These are phyloP conservation scores for Firmiana major DNA, from an alignment of 345 rosid genomes.

Conservation along the genomic window DNA sequence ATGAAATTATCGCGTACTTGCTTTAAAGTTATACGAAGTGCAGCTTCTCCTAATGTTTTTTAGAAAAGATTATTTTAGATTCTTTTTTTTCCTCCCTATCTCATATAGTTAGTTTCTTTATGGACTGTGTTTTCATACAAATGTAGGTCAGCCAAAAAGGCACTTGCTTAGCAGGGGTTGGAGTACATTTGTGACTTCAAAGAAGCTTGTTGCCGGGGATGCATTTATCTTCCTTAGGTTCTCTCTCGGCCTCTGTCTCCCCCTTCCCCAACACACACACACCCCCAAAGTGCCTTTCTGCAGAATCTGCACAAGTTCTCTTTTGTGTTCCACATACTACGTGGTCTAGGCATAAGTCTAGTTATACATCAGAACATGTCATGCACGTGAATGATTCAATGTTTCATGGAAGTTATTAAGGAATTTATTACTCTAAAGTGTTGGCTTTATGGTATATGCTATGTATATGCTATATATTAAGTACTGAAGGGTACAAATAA, in stretches of 20 bases:
- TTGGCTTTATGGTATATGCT: background rate
- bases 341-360: background rate
- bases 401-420: background rate
- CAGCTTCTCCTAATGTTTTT: background rate
- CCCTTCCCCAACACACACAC: too few species aligned
- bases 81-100: background rate
- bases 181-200: constrained; percentile 47
- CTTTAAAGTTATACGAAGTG: too few species aligned
- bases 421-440: background rate
- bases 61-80: background rate
- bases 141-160: constrained; percentile 53
- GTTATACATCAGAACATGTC: background rate
- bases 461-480: too few species aligned
- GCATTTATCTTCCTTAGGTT: constrained; percentile 50
- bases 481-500: background rate
- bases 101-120: background rate
- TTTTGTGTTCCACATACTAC: background rate
- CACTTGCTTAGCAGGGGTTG: constrained; percentile 61
- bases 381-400: too few species aligned
- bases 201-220: constrained; percentile 49
- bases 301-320: background rate
- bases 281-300: background rate
- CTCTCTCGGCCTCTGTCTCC: constrained; percentile 2
- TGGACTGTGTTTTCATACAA: background rate
- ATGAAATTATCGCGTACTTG: background rate